Evolutionary conservation across 345 rosid genomes (phyloP).

Genomic region (Dovyalis caffra): DNA sequence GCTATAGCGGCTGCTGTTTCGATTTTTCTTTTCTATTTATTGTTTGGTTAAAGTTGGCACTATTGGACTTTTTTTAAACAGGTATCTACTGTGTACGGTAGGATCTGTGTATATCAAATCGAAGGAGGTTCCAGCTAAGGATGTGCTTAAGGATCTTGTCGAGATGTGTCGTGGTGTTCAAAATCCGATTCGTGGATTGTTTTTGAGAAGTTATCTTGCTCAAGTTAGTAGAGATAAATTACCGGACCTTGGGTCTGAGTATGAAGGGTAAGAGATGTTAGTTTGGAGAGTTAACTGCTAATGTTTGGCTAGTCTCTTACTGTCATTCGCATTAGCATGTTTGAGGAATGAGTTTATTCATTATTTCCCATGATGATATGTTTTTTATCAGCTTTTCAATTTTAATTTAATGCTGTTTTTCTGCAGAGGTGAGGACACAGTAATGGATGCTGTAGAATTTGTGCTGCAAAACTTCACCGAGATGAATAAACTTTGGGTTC

Average conservation of each 20-base stretch:
- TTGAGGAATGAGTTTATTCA: neutral
- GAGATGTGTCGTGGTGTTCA: slow-evolving; percentile 99
- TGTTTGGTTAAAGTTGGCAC: neutral
- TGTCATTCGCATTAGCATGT: neutral
- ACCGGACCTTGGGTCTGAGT: slow-evolving; percentile 89
- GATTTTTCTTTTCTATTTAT: neutral
- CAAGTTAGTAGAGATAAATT: slow-evolving; percentile 90
- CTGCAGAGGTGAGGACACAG: slow-evolving; percentile 84
- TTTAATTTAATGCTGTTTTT: neutral
- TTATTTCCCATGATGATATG: neutral
- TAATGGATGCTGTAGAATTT: slow-evolving; percentile 86
- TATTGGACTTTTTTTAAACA: slow-evolving; percentile 18
- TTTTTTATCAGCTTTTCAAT: neutral
- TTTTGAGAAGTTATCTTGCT: slow-evolving; percentile 94
- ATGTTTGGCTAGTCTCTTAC: neutral
- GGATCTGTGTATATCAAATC: slow-evolving; percentile 96
- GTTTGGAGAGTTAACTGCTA: neutral
- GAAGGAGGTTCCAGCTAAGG: slow-evolving; percentile 95
- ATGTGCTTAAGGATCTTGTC: slow-evolving; percentile 92
- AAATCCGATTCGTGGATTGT: slow-evolving; percentile 96
- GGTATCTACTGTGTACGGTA: slow-evolving; percentile 95
- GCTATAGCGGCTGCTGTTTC: neutral
- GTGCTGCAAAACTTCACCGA: slow-evolving; percentile 92
- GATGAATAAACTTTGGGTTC: slow-evolving; percentile 99
- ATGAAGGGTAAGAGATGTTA: slow-evolving; percentile 69